These are phyloP conservation scores for Diaporthe citri DNA, from an alignment of 2,329 filamentous ascomycete species.

Conservation along the genomic window DNA sequence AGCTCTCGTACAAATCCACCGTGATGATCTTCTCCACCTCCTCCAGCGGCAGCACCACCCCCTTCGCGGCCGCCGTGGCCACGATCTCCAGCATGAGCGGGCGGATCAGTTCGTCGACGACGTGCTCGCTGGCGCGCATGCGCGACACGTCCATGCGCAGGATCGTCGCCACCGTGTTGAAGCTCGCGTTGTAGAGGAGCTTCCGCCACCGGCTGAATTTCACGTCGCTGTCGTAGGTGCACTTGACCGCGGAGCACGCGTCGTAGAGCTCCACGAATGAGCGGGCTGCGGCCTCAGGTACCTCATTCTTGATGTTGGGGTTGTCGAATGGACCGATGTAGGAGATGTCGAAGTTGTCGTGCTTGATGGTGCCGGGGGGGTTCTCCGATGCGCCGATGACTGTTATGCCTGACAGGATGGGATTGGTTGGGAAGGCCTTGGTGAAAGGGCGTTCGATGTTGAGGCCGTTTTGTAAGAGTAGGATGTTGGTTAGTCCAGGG, in stretches of 20 bases:
- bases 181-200: conserved; percentile 61
- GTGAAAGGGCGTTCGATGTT: conserved; percentile 71
- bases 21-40: conserved; percentile 60
- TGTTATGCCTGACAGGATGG: conserved; percentile 65
- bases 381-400: conserved; percentile 65
- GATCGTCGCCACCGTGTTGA: conserved; percentile 65
- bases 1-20: conserved; percentile 62
- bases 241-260: conserved; percentile 57
- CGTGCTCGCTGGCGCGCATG: conserved; percentile 58
- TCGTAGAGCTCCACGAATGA: conserved; percentile 60
- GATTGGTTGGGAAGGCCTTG: conserved; percentile 62
- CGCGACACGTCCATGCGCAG: conserved; percentile 62
- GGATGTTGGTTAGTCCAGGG: conserved; percentile 62
- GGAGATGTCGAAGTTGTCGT: conserved; percentile 59
- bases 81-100: conserved; percentile 67
- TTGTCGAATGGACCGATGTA: conserved; percentile 63
- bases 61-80: conserved; percentile 57
- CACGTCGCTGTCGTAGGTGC: conserved; percentile 55
- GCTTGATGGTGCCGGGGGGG: conserved; percentile 60
- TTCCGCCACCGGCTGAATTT: conserved; percentile 59
- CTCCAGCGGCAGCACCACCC: conserved; percentile 56
- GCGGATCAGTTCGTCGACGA: conserved; percentile 59
- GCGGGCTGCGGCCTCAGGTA: conserved; percentile 47
- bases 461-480: conserved; percentile 73
- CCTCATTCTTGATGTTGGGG: conserved; percentile 49